Percentiles rank a stretch among this genome's conserved stretches.
Evolutionary conservation across 1,284 basidiomycete genomes (phyloP).

Genomic region (Sparassis latifolia): DNA sequence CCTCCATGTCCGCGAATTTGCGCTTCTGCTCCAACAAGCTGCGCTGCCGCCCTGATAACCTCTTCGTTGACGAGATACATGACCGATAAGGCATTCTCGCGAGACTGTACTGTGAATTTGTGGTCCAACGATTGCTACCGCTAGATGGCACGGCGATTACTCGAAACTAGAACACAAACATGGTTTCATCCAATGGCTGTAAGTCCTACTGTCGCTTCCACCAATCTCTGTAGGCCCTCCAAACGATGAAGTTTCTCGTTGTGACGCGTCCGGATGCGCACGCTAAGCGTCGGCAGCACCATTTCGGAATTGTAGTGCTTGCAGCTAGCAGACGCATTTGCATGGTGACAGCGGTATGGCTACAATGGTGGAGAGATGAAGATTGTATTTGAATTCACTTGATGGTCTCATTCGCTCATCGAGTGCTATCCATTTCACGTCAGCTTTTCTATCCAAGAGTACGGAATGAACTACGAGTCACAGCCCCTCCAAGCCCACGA

Average conservation of each 20-base stretch:
- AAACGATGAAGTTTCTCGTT: background rate
- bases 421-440: too few species aligned
- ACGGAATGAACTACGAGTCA: constrained; percentile 63
- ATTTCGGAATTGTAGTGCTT: too few species aligned
- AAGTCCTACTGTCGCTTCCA: constrained; percentile 21
- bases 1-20: constrained; percentile 40
- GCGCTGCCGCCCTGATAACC: constrained; percentile 55
- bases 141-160: constrained; percentile 61
- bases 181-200: constrained; percentile 73
- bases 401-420: too few species aligned
- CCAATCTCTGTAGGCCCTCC: background rate
- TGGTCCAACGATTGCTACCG: background rate
- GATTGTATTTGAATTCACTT: too few species aligned
- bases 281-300: too few species aligned
- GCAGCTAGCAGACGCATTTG: too few species aligned
- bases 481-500: constrained; percentile 64
- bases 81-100: constrained; percentile 33
- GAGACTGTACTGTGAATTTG: background rate
- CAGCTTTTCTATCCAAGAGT: constrained; percentile 65
- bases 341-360: too few species aligned
- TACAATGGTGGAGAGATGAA: too few species aligned
- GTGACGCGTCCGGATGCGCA: background rate
- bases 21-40: constrained; percentile 57
- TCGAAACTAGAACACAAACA: constrained; percentile 62
- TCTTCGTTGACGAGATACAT: constrained; percentile 60